A percentile compares a stretch with the other conserved stretches of the same genome.
Evolutionary conservation across 1,139 yeast species (phyloP).

Genomic region (Ashbya aceris): DNA sequence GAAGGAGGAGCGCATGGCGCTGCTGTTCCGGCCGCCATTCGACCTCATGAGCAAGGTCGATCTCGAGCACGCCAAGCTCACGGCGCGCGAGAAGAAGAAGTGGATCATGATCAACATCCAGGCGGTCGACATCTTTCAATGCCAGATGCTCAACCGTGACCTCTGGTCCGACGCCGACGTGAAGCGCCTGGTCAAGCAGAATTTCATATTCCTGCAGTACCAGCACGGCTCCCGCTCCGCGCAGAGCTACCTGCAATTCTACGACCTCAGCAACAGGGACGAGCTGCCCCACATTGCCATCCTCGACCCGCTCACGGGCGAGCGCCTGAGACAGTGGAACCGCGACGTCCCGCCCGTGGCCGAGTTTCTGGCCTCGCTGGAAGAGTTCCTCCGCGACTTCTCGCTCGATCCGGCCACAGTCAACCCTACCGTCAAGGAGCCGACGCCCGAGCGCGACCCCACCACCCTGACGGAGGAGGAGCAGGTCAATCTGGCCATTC

Average conservation of each 20-base stretch:
- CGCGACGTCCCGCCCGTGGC: slow-evolving; percentile 47
- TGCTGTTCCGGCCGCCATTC: slow-evolving; percentile 85
- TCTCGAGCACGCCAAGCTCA: slow-evolving; percentile 60
- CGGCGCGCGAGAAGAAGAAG: slow-evolving; percentile 55
- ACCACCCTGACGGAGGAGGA: slow-evolving; percentile 71
- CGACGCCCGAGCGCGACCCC: slow-evolving; percentile 41
- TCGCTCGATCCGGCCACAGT: slow-evolving; percentile 55
- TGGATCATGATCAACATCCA: slow-evolving; percentile 89
- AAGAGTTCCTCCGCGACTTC: slow-evolving; percentile 51
- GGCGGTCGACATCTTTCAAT: slow-evolving; percentile 72
- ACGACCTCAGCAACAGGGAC: slow-evolving; percentile 43
- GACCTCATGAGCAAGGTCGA: slow-evolving; percentile 64
- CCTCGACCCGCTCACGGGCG: slow-evolving; percentile 92
- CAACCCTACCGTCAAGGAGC: slow-evolving; percentile 53
- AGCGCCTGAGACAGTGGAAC: slow-evolving; percentile 68
- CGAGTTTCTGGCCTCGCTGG: slow-evolving; percentile 53
- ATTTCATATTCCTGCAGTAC: slow-evolving; percentile 76
- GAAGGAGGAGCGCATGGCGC: slow-evolving; percentile 49
- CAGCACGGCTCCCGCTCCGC: slow-evolving; percentile 73
- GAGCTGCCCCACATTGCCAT: slow-evolving; percentile 83
- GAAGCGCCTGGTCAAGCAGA: slow-evolving; percentile 51
- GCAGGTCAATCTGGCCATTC: slow-evolving; percentile 70
- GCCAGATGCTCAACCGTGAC: slow-evolving; percentile 87
- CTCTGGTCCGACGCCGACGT: slow-evolving; percentile 74
- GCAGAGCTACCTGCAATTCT: slow-evolving; percentile 56